Base-by-base conservation (phyloP, 768 basidiomycete genomes). In the Russula compacta region DNA sequence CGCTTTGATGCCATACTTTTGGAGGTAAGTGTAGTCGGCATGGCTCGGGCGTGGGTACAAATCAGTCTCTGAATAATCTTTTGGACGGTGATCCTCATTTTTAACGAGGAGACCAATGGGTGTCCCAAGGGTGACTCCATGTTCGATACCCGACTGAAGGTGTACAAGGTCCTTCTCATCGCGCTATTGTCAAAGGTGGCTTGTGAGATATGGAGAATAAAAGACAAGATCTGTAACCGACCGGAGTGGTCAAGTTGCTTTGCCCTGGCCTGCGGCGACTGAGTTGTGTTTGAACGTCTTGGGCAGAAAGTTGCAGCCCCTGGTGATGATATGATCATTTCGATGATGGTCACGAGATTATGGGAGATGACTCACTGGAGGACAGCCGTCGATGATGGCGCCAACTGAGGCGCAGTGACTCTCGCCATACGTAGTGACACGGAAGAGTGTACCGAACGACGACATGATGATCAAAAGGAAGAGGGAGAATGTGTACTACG, bases 31-130 rank as follows among this genome's bases (percentile, higher is more conserved):
- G 73, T 88, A 97, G 73, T 99, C 97, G 12, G 97, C 97, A 69
- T 99, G 97, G 66, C 89, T 92, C 33, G 97, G 97, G 21, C 97
- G 87, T 36, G 97, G 97, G 78, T 93, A 99, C 56, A 94, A 77
- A 71, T 99, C 97, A 0, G 97, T 98, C 78, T 98, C 97, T 65
- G 94, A 86, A 75, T 99, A 99, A 74, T 99, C 97, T 69, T 98
- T 90, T 19, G 97, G 97, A 33, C 97, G 81, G 71, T 99, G 97
- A 72, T 99, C 97, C 76, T 98, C 94, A 74, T 99, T 99, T 69
- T 85, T 90, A 42, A 99, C 93, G 53, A 98, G 79, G n/a, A 99
- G 83, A 2, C 86, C 95, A 69, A 99, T 98, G 21, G 97, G 97
- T 19, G 97, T 99, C 49, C 97, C 97, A 21, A 99, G 85, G 2